phyloP scores from a whole-genome alignment of 1,284 basidiomycete genomes.

The Cystobasidium sp. region DNA sequence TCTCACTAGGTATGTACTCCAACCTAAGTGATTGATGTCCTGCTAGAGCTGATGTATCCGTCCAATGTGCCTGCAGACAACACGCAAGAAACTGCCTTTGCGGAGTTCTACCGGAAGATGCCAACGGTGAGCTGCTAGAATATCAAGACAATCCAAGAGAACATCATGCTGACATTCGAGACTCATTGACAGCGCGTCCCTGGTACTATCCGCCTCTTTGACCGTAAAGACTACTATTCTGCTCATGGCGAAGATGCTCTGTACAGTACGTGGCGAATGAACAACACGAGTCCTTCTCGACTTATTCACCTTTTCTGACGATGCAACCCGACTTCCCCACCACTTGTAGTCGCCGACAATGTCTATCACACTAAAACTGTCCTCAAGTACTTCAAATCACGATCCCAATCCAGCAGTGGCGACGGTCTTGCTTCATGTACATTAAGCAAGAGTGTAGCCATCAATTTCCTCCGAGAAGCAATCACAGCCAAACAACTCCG shows the following conservation, averaged over 20 bases:
- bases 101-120: conserved; percentile 30
- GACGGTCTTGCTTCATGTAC: conserved; percentile 73
- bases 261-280: conserved; percentile 73
- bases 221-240: conserved; percentile 79
- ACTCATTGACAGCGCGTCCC: conserved; percentile 56
- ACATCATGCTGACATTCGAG: conserved; percentile 61
- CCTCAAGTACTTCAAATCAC: conserved; percentile 75
- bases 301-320: background rate
- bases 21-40: background rate
- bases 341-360: conserved; percentile 39
- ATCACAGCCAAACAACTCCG: conserved; percentile 87
- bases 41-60: background rate
- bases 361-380: conserved; percentile 79
- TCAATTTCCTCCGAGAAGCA: conserved; percentile 84
- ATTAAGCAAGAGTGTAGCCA: conserved; percentile 79
- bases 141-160: conserved; percentile 57
- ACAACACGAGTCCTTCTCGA: background rate
- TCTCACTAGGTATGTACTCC: conserved; percentile 18
- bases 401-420: conserved; percentile 50
- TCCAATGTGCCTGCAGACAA: conserved; percentile 14
- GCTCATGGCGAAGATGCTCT: conserved; percentile 87
- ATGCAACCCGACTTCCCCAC: background rate
- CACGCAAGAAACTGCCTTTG: conserved; percentile 25
- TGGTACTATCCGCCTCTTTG: conserved; percentile 78
- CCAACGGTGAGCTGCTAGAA: conserved; percentile 16